Conservation (phyloP, 805 yeast species). For the Starmerella ratchasimensis region DNA sequence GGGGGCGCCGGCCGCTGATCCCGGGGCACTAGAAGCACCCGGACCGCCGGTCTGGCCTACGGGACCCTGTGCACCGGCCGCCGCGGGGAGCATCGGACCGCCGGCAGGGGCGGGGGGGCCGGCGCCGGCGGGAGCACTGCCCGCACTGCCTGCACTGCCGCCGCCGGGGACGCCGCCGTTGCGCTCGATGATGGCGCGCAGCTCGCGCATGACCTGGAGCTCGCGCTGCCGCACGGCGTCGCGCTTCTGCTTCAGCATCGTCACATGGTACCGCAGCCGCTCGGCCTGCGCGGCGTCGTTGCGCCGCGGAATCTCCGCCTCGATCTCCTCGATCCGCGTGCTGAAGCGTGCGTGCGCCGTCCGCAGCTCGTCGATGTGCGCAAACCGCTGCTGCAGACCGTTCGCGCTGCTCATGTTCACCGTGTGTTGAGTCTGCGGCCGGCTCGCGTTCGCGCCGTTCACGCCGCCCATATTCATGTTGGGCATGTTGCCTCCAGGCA, state of each 20-base stretch:
- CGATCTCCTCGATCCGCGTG: constrained; percentile 14
- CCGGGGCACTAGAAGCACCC: constrained; percentile 13
- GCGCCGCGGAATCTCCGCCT: constrained; percentile 6
- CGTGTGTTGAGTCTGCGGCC: constrained; percentile 5
- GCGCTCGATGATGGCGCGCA: constrained; percentile 8
- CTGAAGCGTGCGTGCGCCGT: constrained; percentile 6
- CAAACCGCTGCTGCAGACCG: constrained; percentile 20
- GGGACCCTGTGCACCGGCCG: constrained; percentile 3
- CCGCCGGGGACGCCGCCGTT: background rate
- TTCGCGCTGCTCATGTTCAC: constrained; percentile 14
- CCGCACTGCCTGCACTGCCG: background rate
- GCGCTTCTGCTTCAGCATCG: constrained; percentile 10
- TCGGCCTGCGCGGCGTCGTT: constrained; percentile 14
- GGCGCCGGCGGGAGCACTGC: background rate
- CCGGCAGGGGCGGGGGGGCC: background rate
- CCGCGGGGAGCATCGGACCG: too few species aligned
- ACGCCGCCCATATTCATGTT: constrained; percentile 2
- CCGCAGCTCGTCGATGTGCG: constrained; percentile 18
- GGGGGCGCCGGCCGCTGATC: constrained; percentile 15
- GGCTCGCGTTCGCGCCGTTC: background rate
- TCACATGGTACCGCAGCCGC: constrained; percentile 13
- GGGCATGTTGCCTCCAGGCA: too few species aligned
- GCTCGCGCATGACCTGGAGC: constrained; percentile 13
- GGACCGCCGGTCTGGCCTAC: constrained; percentile 10
- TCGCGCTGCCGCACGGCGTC: constrained; percentile 19